Evolutionary conservation across 75 land plant genomes (phyloP).

Genomic region (Isoetes taiwanensis): DNA sequence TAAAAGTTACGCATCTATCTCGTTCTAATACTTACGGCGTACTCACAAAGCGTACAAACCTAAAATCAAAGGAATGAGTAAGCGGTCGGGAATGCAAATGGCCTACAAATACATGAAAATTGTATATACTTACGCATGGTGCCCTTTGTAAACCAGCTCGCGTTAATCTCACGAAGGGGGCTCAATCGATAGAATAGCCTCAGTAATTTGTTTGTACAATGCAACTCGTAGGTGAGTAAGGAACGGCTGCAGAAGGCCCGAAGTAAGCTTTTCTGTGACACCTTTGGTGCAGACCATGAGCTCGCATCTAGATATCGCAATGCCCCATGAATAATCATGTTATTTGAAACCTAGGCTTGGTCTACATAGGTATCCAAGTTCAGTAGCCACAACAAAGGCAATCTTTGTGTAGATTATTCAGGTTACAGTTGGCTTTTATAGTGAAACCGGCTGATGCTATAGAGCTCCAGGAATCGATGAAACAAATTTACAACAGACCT

Average conservation of each 20-base stretch:
- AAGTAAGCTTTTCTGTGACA: slow-evolving; percentile 14
- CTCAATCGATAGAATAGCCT: slow-evolving; percentile 10
- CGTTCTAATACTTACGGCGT: slow-evolving; percentile 18
- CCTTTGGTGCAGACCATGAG: slow-evolving; percentile 2
- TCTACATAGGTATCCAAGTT: no score
- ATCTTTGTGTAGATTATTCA: no score
- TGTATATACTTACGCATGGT: slow-evolving; percentile 10
- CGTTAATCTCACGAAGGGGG: neutral
- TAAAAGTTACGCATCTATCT: slow-evolving; percentile 10
- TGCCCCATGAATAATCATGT: no score
- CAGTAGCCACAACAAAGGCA: no score
- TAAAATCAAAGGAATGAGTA: neutral
- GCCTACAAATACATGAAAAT: neutral
- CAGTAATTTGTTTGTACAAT: slow-evolving; percentile 7
- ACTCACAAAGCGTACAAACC: slow-evolving; percentile 10
- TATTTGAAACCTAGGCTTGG: no score
- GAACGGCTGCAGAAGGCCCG: slow-evolving; percentile 13
- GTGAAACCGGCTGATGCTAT: no score
- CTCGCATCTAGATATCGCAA: slow-evolving; percentile 19
- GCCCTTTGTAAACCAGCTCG: slow-evolving; percentile 22
- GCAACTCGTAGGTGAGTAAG: slow-evolving; percentile 15
- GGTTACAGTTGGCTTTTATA: no score
- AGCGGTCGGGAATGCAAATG: neutral
- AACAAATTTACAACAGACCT: no score
- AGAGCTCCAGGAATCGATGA: no score